A percentile compares a stretch with the other conserved stretches of the same genome.
phyloP scores from a whole-genome alignment of 2,329 filamentous ascomycete species.

The Colletotrichum magnum region DNA sequence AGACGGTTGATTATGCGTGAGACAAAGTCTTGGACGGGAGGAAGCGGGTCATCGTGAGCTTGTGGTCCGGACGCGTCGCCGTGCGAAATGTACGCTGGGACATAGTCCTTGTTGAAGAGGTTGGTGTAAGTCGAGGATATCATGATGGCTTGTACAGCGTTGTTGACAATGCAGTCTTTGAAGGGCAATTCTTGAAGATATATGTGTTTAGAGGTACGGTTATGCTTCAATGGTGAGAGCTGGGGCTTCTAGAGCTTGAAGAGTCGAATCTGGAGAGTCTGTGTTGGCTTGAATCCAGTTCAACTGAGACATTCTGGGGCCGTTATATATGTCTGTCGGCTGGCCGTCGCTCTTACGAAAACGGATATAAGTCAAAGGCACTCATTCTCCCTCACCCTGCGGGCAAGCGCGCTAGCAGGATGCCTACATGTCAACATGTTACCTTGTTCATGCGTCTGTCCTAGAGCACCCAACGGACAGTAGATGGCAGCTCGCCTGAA shows the following conservation, averaged over 20 bases:
- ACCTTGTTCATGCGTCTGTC: background rate
- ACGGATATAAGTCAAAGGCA: background rate
- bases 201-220: background rate
- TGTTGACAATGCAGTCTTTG: background rate
- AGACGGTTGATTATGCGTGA: background rate
- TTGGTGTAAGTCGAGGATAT: slow-evolving; percentile 4
- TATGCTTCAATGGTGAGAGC: too few relatives aligned
- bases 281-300: background rate
- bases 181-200: too few relatives aligned
- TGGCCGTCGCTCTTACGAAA: background rate
- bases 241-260: too few relatives aligned
- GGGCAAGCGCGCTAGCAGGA: slow-evolving; percentile 7
- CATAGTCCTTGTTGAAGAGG: background rate
- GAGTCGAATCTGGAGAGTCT: too few relatives aligned
- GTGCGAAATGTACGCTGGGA: background rate
- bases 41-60: background rate
- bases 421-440: slow-evolving; percentile 13
- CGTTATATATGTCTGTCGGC: too few relatives aligned
- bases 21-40: slow-evolving; percentile 1
- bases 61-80: background rate
- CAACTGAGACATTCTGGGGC: slow-evolving; percentile 22
- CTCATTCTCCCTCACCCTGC: background rate
- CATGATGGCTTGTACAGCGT: background rate
- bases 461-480: background rate
- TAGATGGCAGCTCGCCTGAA: background rate